Evolutionary conservation across 1,284 basidiomycete genomes (phyloP).

Genomic region (Apiotrichum porosum): DNA sequence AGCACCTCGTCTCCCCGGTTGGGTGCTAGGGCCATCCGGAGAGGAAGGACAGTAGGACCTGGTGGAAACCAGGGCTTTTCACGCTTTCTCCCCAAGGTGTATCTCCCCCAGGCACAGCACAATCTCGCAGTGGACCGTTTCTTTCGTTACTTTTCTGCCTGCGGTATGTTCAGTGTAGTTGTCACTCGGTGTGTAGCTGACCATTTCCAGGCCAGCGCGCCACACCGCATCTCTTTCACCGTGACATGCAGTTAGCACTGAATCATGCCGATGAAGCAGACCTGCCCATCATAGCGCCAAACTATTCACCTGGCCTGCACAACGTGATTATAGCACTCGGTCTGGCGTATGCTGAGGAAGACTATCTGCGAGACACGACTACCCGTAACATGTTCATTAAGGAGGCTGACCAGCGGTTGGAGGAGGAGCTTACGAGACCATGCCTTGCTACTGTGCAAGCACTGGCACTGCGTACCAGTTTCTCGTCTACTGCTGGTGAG

Average conservation of each 20-base stretch:
- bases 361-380: conserved; percentile 50
- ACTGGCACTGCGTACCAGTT: conserved; percentile 58
- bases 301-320: conserved; percentile 68
- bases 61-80: neutral
- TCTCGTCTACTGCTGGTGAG: conserved; percentile 52
- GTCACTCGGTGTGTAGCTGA: no score
- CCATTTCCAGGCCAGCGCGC: conserved; percentile 11
- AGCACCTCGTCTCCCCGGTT: no score
- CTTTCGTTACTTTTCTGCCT: conserved; percentile 27
- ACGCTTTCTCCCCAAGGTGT: conserved; percentile 13
- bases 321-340: conserved; percentile 62
- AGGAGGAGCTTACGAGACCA: conserved; percentile 57
- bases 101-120: conserved; percentile 21
- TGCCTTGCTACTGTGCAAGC: conserved; percentile 59
- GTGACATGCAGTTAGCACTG: conserved; percentile 17
- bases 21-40: no score
- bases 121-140: conserved; percentile 25
- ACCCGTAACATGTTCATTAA: conserved; percentile 55
- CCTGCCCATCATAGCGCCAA: conserved; percentile 46
- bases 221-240: conserved; percentile 17
- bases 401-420: conserved; percentile 57
- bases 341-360: conserved; percentile 58
- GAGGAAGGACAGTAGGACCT: no score
- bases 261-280: conserved; percentile 40
- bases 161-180: no score